Evolutionary conservation across 352 stramenopile species (phyloP), one percentile per base, ranked within the genome.

Genomic region (Stephanocyclus meneghinianus): DNA sequence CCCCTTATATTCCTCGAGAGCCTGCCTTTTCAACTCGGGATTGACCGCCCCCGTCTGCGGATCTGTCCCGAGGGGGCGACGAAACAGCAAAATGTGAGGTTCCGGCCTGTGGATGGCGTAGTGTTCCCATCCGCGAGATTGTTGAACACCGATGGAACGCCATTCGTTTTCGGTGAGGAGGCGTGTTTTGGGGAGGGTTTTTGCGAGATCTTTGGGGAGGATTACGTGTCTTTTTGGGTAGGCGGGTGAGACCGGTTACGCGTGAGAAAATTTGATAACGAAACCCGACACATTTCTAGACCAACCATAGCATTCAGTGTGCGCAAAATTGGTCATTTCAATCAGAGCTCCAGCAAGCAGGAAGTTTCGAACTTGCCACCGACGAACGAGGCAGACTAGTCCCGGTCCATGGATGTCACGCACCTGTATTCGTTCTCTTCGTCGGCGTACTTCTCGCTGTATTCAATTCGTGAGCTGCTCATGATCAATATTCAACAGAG

Each of bases 91-190:
- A 91, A 99, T 99, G 86, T 99, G 97, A 56, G 96, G 97, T 87
- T 99, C 97, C 0, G 97, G 97, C 65, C 96, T 97, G 89, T 99
- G 97, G 79, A 99, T 98, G 42, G 97, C 97, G 89, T 99, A 99
- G 88, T 99, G 97, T 79, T 98, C 94, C 97, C 97, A 99, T 56
- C 97, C 97, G 50, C 97, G 94, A 77, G 93, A 98, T 89, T 99
- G 97, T 89, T 99, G 97, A 10, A 99, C 96, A 64, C 97, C 97
- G 48, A 99, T 92, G 74, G 95, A 94, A 78, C 97, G 94, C 97
- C 97, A 99, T 85, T 99, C 97, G 11, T 93, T 94, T 87, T 99
- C 97, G 2, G 92, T 96, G 71, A 99, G 85, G 44, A 98, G 87
- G 48, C 95, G 94, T 40, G 84, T 90, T 74, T 99, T 98, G 7